Evolutionary conservation across 1,284 basidiomycete species (phyloP).

Genomic region (Cutaneotrichosporon sp.): DNA sequence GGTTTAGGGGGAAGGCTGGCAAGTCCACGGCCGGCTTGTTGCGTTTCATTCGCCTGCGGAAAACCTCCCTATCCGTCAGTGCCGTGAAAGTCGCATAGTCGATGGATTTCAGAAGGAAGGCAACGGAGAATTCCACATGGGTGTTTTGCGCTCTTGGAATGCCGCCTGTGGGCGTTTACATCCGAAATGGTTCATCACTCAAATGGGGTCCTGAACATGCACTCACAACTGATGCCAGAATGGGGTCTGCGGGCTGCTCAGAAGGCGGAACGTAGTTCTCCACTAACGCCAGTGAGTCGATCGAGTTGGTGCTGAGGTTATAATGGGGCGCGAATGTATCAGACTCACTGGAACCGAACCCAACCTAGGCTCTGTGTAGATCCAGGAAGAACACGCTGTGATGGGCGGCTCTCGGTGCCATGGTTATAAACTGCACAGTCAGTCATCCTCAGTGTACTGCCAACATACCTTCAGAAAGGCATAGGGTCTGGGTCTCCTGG

Average conservation of each 20-base stretch:
- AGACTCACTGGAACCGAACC: slow-evolving; percentile 77
- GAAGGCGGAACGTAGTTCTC: slow-evolving; percentile 41
- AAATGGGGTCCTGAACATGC: background rate
- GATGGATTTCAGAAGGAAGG: slow-evolving; percentile 48
- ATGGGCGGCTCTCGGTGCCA: slow-evolving; percentile 43
- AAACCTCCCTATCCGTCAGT: background rate
- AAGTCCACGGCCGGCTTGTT: background rate
- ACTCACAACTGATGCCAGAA: slow-evolving; percentile 45
- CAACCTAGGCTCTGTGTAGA: slow-evolving; percentile 36
- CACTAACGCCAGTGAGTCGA: slow-evolving; percentile 40
- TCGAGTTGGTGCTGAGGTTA: slow-evolving; percentile 40
- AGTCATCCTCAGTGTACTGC: background rate
- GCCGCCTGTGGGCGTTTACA: slow-evolving; percentile 38
- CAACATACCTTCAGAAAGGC: slow-evolving; percentile 38
- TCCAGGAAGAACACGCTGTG: slow-evolving; percentile 30
- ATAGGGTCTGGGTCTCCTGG: slow-evolving; percentile 43
- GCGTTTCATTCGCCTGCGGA: background rate
- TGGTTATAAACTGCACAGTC: slow-evolving; percentile 38
- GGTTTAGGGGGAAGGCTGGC: slow-evolving; percentile 26
- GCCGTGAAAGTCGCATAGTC: background rate
- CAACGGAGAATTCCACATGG: slow-evolving; percentile 49
- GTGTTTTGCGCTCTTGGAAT: slow-evolving; percentile 48
- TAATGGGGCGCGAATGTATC: no score
- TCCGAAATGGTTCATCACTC: slow-evolving; percentile 48
- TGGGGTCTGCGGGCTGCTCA: slow-evolving; percentile 33